Conservation (phyloP, 192 early-diverging fungal species). For the Helicostylum pulchrum region DNA sequence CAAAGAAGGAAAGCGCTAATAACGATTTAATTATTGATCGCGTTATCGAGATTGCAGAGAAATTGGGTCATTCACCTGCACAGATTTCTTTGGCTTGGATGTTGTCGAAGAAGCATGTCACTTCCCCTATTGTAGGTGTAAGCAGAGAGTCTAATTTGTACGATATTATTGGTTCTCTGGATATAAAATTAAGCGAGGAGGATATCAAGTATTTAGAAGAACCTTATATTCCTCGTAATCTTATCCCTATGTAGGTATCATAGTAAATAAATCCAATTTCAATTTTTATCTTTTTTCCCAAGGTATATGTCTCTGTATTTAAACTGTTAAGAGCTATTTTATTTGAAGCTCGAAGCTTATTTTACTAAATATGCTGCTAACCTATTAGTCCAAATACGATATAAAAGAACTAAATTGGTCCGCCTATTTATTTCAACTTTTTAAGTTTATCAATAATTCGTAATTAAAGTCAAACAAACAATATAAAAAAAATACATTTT, state of each 20-base stretch:
- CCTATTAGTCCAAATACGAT: too few relatives aligned
- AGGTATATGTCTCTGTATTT: too few relatives aligned
- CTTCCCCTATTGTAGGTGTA: slow-evolving; percentile 24
- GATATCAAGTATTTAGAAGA: slow-evolving; percentile 27
- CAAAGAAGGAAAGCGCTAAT: not conserved
- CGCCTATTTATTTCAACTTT: too few relatives aligned
- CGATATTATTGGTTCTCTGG: slow-evolving; percentile 22
- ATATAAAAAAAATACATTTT: too few relatives aligned
- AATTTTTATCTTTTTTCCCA: too few relatives aligned
- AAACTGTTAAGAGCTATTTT: too few relatives aligned
- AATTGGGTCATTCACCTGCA: slow-evolving; percentile 17
- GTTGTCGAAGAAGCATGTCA: slow-evolving; percentile 16
- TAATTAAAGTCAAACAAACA: too few relatives aligned
- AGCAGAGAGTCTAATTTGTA: slow-evolving; percentile 23
- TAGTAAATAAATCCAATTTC: too few relatives aligned
- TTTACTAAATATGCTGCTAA: too few relatives aligned
- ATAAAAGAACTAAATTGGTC: too few relatives aligned
- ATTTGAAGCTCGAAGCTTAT: too few relatives aligned
- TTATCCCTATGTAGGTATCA: slow-evolving; percentile 4
- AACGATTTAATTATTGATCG: slow-evolving; percentile 25
- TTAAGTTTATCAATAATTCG: too few relatives aligned
- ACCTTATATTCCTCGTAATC: slow-evolving; percentile 7
- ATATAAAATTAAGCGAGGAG: slow-evolving; percentile 18
- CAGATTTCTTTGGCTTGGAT: slow-evolving; percentile 33
- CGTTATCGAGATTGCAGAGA: slow-evolving; percentile 21